Conservation (phyloP, 164 flowering plant genomes). For the Brasenia schreberi region DNA sequence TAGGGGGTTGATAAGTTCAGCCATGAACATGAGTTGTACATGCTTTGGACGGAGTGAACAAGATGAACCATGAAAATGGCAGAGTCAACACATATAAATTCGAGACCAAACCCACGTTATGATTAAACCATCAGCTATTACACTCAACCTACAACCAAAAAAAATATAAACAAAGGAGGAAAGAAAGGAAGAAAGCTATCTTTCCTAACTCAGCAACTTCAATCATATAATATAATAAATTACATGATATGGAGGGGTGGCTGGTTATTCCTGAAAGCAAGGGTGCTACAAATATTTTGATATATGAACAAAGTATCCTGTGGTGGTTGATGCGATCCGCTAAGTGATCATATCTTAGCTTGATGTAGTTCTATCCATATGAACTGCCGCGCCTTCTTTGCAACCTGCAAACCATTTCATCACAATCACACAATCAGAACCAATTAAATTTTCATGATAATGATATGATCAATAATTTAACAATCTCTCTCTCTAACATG, state of each 20-base stretch:
- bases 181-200: neutral
- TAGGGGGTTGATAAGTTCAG: too few species aligned
- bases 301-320: neutral
- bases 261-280: neutral
- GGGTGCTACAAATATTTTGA: neutral
- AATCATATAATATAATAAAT: too few species aligned
- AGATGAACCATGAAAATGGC: neutral
- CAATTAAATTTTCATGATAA: neutral
- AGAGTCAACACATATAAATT: neutral
- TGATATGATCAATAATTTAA: neutral
- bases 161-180: neutral
- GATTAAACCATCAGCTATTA: neutral
- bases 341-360: too few species aligned
- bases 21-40: too few species aligned
- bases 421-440: neutral
- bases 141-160: neutral
- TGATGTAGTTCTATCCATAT: neutral
- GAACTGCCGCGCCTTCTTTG: neutral
- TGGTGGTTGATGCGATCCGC: neutral
- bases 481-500: neutral
- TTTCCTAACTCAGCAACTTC: neutral
- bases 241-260: neutral
- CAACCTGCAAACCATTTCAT: neutral
- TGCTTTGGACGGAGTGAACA: neutral
- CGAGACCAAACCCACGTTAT: neutral